Conservation (phyloP, 192 early-diverging fungal species). For the Podochytrium sp. region DNA sequence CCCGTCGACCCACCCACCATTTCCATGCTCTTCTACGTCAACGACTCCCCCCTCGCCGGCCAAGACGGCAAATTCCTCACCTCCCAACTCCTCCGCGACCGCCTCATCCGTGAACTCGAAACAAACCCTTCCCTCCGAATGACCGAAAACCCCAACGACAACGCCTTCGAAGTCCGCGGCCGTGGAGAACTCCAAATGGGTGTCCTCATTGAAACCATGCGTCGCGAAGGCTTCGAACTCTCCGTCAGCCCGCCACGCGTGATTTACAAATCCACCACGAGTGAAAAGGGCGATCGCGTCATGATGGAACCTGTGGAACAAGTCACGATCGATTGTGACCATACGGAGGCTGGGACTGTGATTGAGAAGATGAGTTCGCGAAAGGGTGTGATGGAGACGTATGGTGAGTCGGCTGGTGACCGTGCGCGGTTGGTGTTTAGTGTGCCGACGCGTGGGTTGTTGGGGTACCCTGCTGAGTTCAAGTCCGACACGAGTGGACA, state of each 20-base stretch:
- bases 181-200: constrained; percentile 89
- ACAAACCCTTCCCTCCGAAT: constrained; percentile 83
- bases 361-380: constrained; percentile 85
- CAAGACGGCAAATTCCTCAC: constrained; percentile 76
- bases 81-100: constrained; percentile 77
- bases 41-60: constrained; percentile 84
- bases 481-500: constrained; percentile 87
- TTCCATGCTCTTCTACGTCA: constrained; percentile 83
- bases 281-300: constrained; percentile 52
- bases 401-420: constrained; percentile 65
- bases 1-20: constrained; percentile 87
- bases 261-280: constrained; percentile 61
- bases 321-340: constrained; percentile 80
- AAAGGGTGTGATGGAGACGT: constrained; percentile 82
- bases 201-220: constrained; percentile 87
- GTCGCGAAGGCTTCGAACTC: constrained; percentile 86
- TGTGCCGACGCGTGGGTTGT: constrained; percentile 79
- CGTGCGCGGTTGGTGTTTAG: constrained; percentile 79
- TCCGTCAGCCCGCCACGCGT: constrained; percentile 83
- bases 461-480: constrained; percentile 86
- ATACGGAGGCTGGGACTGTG: constrained; percentile 70
- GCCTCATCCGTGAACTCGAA: constrained; percentile 76
- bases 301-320: constrained; percentile 84
- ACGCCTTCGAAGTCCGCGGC: constrained; percentile 80
- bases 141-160: constrained; percentile 63